phyloP scores from a whole-genome alignment of 768 basidiomycete genomes.

The Sporobolomyces pararoseus region DNA sequence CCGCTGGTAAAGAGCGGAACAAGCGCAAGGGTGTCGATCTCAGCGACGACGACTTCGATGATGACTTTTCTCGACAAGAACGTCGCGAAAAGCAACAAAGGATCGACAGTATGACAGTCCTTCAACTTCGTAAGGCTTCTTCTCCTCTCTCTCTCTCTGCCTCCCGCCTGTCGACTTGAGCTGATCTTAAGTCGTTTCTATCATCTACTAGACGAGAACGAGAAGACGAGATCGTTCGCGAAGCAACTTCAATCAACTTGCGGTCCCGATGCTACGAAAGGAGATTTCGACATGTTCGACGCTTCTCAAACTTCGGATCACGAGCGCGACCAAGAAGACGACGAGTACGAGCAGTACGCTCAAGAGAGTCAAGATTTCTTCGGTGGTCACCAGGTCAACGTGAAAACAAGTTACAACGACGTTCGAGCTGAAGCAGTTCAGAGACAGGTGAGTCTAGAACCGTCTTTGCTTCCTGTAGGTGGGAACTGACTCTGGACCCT shows the following conservation, averaged over 20 bases:
- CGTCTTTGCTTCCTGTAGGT: too few relatives aligned
- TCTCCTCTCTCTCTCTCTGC: background rate
- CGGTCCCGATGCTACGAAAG: background rate
- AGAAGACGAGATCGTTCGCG: conserved; percentile 32
- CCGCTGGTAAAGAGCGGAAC: conserved; percentile 34
- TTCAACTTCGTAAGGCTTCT: conserved; percentile 22
- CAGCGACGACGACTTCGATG: conserved; percentile 40
- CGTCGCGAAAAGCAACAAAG: conserved; percentile 14
- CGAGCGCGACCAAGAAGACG: background rate
- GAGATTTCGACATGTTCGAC: conserved; percentile 13
- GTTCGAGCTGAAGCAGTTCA: background rate
- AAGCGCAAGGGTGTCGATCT: conserved; percentile 24
- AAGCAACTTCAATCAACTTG: background rate
- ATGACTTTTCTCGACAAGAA: conserved; percentile 14
- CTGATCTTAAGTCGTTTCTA: background rate
- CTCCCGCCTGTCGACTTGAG: background rate
- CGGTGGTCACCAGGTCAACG: background rate
- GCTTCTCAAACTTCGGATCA: background rate
- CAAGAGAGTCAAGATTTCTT: background rate
- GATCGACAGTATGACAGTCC: background rate
- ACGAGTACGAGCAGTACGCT: background rate
- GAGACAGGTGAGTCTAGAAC: background rate
- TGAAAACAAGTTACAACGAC: background rate
- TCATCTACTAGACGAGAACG: conserved; percentile 12
- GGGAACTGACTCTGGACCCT: too few relatives aligned